Base-by-base conservation (phyloP, 495 filamentous ascomycete genomes). In the Penicillium coprophilum region DNA sequence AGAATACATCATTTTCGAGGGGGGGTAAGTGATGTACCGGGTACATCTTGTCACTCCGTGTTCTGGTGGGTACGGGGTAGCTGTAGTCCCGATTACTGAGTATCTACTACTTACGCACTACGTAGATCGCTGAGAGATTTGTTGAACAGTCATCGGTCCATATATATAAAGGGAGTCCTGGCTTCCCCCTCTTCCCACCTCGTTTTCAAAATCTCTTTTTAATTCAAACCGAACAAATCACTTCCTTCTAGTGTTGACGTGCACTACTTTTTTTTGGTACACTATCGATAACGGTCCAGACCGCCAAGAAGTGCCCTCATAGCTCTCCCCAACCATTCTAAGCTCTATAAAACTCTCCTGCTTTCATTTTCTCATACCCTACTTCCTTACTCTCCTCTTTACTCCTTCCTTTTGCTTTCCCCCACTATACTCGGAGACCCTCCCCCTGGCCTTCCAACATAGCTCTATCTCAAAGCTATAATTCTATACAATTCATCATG, bases 311-410 rank as follows among this genome's bases (percentile, higher is more conserved):
- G 57, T 65, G 57, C 62, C n/a, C 55, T 56, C 63, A 65, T 59
- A 67, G 64, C 64, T 70, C 57, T 59, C 66, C 66, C 67, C 67
- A 70, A 70, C 67, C 46, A 59, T 67, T 67, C 47, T 46, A 41
- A 50, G 53, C 43, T 46, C 48, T 64, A 63, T 63, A 63, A 63
- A 60, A 50, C 44, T 52, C 49, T 46, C 24, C 59, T 28, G 50
- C 21, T 43, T 31, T 20, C 24, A 17, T 49, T 17, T 39, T 50
- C 32, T n/a, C 21, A 38, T 46, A 40, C 19, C 56, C 39, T 43
- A 17, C 40, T 52, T 38, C 23, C 21, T 43, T 44, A 41, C 23
- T 56, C 30, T 49, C 24, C 23, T 55, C 41, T 24, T 34, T 49
- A 20, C 23, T 55, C 41, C 20, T 34, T 28, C 21, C 19, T 24